Conservation (phyloP, 139 green algal species). For the Eudorina sp. region DNA sequence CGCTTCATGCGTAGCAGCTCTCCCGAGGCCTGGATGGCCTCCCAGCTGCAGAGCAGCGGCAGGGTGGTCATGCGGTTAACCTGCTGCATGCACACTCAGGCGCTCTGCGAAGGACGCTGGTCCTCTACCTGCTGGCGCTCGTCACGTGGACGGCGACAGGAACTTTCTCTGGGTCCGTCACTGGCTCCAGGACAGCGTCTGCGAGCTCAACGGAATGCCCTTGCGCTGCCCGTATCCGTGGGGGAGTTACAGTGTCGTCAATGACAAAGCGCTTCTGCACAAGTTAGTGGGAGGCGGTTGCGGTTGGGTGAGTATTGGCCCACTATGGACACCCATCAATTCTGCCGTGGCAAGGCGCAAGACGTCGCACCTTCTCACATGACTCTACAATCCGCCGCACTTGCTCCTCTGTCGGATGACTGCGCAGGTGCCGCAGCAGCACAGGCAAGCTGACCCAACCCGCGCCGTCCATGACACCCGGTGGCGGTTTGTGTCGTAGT, state of each 20-base stretch:
- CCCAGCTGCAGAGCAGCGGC: constrained; percentile 64
- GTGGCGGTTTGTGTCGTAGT: constrained; percentile 65
- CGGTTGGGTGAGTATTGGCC: too few relatives aligned
- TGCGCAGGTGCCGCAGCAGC: constrained; percentile 53
- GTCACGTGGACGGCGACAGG: constrained; percentile 69
- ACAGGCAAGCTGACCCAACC: constrained; percentile 61
- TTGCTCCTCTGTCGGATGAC: constrained; percentile 42
- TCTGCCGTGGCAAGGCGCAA: too few relatives aligned
- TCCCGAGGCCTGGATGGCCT: constrained; percentile 69
- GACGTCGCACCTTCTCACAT: constrained; percentile 10
- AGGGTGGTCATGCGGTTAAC: too few relatives aligned
- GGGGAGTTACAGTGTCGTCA: constrained; percentile 53
- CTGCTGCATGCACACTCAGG: too few relatives aligned
- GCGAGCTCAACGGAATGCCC: constrained; percentile 71
- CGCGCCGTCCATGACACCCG: constrained; percentile 58
- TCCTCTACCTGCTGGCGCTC: constrained; percentile 35
- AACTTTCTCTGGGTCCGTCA: constrained; percentile 50
- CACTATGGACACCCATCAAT: too few relatives aligned
- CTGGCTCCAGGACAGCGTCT: constrained; percentile 60
- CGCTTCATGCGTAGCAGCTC: constrained; percentile 73
- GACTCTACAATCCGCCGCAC: not conserved
- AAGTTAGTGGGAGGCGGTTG: too few relatives aligned
- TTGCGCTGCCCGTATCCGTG: constrained; percentile 70
- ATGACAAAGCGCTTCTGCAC: constrained; percentile 75
- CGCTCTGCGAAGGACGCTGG: too few relatives aligned